Percentiles rank a stretch among this genome's conserved stretches.
phyloP scores from a whole-genome alignment of 2,329 filamentous ascomycete genomes.

The Stagonosporopsis tanaceti region DNA sequence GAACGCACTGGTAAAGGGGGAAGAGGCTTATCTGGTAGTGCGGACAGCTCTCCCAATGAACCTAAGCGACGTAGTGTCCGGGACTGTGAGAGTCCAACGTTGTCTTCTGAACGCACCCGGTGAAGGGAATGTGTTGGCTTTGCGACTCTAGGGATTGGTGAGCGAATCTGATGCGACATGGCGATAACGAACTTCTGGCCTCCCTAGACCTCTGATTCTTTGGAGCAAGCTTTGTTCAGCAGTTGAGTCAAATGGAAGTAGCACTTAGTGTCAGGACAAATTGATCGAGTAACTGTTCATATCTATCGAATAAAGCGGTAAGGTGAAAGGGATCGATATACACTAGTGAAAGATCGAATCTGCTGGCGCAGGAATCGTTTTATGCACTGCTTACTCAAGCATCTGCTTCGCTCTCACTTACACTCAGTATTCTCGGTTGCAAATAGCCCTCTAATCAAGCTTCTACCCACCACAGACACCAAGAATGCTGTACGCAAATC shows the following conservation, averaged over 20 bases:
- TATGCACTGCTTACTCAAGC: neutral
- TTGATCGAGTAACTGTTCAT: too few relatives aligned
- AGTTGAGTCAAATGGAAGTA: neutral
- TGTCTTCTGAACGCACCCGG: constrained; percentile 7
- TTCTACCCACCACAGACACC: neutral
- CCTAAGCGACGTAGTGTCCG: neutral
- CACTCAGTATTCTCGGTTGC: neutral
- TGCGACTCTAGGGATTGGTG: neutral
- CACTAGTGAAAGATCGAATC: neutral
- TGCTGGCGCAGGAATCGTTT: neutral
- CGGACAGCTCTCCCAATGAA: constrained; percentile 4
- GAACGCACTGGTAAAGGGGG: constrained; percentile 7
- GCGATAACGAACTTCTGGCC: neutral
- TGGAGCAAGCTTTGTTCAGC: neutral
- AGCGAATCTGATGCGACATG: neutral
- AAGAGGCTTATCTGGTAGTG: neutral
- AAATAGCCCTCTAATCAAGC: neutral
- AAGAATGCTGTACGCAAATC: neutral
- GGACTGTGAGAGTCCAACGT: neutral
- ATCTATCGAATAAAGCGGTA: neutral
- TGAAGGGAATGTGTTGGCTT: neutral
- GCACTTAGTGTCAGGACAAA: neutral
- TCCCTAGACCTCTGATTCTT: neutral
- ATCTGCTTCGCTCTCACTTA: too few relatives aligned
- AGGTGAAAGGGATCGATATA: neutral